These are phyloP conservation scores for Piedraia hortae DNA, from an alignment of 2,329 filamentous ascomycete species.

Conservation along the genomic window DNA sequence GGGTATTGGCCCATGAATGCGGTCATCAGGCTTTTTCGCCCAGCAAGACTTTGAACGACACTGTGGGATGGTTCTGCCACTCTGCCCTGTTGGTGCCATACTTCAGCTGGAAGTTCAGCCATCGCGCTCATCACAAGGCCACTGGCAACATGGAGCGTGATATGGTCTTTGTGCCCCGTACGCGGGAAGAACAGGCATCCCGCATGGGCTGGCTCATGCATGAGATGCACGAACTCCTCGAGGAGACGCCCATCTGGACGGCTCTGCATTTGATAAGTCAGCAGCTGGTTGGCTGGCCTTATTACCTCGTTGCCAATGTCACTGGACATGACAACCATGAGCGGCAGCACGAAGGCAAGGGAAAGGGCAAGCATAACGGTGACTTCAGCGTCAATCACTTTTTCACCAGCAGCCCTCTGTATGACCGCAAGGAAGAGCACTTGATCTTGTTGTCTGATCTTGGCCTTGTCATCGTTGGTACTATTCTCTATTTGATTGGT, in stretches of 20 bases:
- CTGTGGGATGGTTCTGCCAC: constrained; percentile 76
- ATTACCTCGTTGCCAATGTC: constrained; percentile 75
- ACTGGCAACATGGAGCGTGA: constrained; percentile 92
- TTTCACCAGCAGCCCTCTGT: constrained; percentile 62
- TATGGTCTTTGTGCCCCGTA: constrained; percentile 97
- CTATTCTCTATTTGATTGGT: constrained; percentile 38
- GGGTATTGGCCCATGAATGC: constrained; percentile 94
- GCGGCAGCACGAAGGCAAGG: constrained; percentile 73
- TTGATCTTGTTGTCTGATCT: constrained; percentile 69
- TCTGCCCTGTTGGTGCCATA: constrained; percentile 77
- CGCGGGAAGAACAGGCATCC: constrained; percentile 51
- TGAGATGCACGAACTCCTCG: constrained; percentile 65
- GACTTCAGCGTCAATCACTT: constrained; percentile 81
- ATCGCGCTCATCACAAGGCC: constrained; percentile 98
- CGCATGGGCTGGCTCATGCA: constrained; percentile 48
- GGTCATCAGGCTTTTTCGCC: constrained; percentile 89
- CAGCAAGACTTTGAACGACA: constrained; percentile 75
- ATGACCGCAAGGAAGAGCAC: constrained; percentile 71
- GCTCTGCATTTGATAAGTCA: constrained; percentile 47
- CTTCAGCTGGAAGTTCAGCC: constrained; percentile 98
- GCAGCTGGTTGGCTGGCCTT: constrained; percentile 77
- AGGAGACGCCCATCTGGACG: constrained; percentile 79
- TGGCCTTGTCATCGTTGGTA: constrained; percentile 34
- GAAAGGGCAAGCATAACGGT: constrained; percentile 76
- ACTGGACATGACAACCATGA: constrained; percentile 92